These are phyloP conservation scores for Pyrrhoderma lamaoense DNA, from an alignment of 1,284 basidiomycete species.

Conservation along the genomic window DNA sequence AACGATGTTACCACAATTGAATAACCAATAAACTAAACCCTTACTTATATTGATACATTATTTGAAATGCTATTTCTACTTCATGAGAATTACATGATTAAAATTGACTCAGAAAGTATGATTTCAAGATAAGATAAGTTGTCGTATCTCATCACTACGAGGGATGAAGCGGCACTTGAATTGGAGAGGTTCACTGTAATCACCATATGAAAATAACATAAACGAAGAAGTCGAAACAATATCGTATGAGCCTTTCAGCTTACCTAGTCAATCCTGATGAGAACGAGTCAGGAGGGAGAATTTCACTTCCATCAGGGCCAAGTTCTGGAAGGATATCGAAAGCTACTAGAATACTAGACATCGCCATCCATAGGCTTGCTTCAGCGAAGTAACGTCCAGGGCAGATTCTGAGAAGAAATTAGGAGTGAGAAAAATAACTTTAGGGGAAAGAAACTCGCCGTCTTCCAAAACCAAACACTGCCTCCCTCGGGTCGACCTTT, in stretches of 20 bases:
- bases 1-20: too few relatives aligned
- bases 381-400: constrained; percentile 19
- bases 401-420: constrained; percentile 12
- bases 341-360: constrained; percentile 13
- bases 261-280: constrained; percentile 6
- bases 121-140: too few relatives aligned
- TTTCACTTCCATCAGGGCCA: constrained; percentile 9
- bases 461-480: constrained; percentile 17
- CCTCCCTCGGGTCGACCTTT: constrained; percentile 6
- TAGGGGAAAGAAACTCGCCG: background rate
- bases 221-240: too few relatives aligned
- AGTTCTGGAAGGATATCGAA: constrained; percentile 13
- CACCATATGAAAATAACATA: background rate
- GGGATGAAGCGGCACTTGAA: too few relatives aligned
- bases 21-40: too few relatives aligned
- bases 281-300: constrained; percentile 5
- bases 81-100: too few relatives aligned
- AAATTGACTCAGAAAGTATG: too few relatives aligned
- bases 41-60: too few relatives aligned
- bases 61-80: too few relatives aligned
- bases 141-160: too few relatives aligned
- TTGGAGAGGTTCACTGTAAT: too few relatives aligned
- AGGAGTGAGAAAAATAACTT: background rate
- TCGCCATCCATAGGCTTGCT: constrained; percentile 17
- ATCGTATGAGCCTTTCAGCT: background rate